Base-by-base conservation (phyloP, 176 grass and related monocot species). In the Chloris gayana region DNA sequence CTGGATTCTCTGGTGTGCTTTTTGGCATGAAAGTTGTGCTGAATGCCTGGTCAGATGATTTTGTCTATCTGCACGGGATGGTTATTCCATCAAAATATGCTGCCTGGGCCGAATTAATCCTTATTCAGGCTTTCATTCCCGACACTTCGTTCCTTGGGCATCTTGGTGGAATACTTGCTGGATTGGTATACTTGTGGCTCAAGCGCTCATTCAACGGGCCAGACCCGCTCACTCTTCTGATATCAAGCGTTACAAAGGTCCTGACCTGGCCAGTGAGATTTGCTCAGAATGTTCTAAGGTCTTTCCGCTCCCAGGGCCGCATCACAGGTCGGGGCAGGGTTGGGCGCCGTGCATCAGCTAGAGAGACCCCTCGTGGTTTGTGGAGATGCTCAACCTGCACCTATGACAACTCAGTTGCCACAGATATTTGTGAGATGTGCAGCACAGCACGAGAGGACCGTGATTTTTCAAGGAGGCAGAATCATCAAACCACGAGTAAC, bases 11-110 rank as follows among this genome's bases (percentile, higher is more conserved):
- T 71, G 93, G 96, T 11, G 92, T 99, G 69, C 76, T 99, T 8
- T 99, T 99, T 25, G 96, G 72, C 11, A 87, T 99, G 86, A 99
- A 99, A 78, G 89, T 99, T 9, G 93, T 99, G 76, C 78, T 99
- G 64, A 99, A 99, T 26, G 75, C 90, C 26, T 72, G 56, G 74
- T 86, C 86, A 15, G 86, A 95, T 1, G 76, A 91, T 4, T 91
- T 77, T 67, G 73, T 88, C 27, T 85, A 82, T 46, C 71, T 99
- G 18, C 86, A 93, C 30, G 93, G 96, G 50, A 84, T 99, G 76
- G 64, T 88, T 9, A 88, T 99, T 83, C 92, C 96, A 31, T 85
- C 93, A 32, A 91, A 88, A 58, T 91, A 95, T 78, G 86, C 96
- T 25, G 90, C 88, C 5, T 99, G 96, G 93, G 96, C 88, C 21